These are phyloP conservation scores for Botrytis hyacinthi DNA, from an alignment of 2,329 filamentous ascomycete genomes.

Conservation along the genomic window DNA sequence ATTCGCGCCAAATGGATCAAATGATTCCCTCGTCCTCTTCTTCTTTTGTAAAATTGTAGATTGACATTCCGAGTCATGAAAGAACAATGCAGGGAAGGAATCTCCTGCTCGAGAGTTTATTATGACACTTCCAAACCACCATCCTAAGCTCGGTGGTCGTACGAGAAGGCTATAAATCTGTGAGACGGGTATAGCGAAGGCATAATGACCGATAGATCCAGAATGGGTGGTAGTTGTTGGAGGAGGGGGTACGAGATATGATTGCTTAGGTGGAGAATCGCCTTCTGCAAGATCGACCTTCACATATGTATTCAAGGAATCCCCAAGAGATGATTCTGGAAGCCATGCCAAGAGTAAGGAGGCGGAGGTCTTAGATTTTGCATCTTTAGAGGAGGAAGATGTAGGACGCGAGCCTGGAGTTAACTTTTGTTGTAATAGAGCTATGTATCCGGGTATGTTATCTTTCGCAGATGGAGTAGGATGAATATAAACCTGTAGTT, in stretches of 20 bases:
- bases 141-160: constrained; percentile 87
- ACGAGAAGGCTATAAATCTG: constrained; percentile 90
- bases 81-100: constrained; percentile 93
- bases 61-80: constrained; percentile 95
- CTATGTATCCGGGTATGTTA: constrained; percentile 92
- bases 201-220: constrained; percentile 72
- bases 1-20: constrained; percentile 83
- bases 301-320: constrained; percentile 84
- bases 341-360: constrained; percentile 90
- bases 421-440: constrained; percentile 84
- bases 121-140: constrained; percentile 97
- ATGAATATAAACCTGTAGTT: constrained; percentile 82
- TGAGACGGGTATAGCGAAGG: constrained; percentile 86
- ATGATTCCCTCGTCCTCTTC: constrained; percentile 75
- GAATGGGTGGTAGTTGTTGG: constrained; percentile 78
- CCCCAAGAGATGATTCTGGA: constrained; percentile 83
- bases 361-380: constrained; percentile 54
- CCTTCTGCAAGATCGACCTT: constrained; percentile 89
- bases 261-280: constrained; percentile 77
- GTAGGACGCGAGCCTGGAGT: constrained; percentile 37
- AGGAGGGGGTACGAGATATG: constrained; percentile 86
- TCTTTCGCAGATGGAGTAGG: constrained; percentile 90
- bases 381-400: constrained; percentile 41
- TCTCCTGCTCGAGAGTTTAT: constrained; percentile 90
- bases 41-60: constrained; percentile 94